Evolutionary conservation across 306 rosid species (phyloP), one percentile per base, ranked within the genome.

Genomic region (Fagus sylvatica): DNA sequence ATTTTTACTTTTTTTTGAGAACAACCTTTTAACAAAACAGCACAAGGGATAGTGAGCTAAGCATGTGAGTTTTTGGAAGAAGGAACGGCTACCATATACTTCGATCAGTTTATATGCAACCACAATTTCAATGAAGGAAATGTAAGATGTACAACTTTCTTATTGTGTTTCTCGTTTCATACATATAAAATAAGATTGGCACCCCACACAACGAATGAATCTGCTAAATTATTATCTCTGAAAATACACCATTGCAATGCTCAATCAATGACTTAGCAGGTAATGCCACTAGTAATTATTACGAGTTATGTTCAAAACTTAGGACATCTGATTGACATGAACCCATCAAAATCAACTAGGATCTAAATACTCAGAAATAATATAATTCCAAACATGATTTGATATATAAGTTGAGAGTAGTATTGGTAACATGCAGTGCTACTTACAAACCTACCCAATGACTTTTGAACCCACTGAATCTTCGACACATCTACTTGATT

Each of bases 41-140:
- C 41, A 61, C 64, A 5, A 19, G 12, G 73, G 10, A 41, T 62
- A 4, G 57, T 5, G 42, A 68, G 15, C 30, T 42, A 56, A 4
- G 60, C 36, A 57, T 28, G 34, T 57, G 65, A 60, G 30, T 9
- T 49, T 62, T 40, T 53, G 17, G 36, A 54, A 19, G 68, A 37
- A 17, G 69, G 71, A 76, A 53, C 19, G 12, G 4, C 34, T 9
- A 56, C 40, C 78, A 74, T n/a, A 2, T 55, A 56, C 40, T 71
- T 49, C 15, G 67, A 73, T 66, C 59, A 64, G 57, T 71, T 80
- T 22, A 16, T 33, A 69, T 2, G 62, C 60, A 69, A 78, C 74
- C 17, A 22, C 49, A 78, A 71, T 6, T 75, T 75, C 72, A 71
- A 1, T 15, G 30, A 71, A 39, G 49, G 16, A 4, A 19, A 13